phyloP scores from a whole-genome alignment of 768 basidiomycete species.

The Hemileccinum rubropunctum region DNA sequence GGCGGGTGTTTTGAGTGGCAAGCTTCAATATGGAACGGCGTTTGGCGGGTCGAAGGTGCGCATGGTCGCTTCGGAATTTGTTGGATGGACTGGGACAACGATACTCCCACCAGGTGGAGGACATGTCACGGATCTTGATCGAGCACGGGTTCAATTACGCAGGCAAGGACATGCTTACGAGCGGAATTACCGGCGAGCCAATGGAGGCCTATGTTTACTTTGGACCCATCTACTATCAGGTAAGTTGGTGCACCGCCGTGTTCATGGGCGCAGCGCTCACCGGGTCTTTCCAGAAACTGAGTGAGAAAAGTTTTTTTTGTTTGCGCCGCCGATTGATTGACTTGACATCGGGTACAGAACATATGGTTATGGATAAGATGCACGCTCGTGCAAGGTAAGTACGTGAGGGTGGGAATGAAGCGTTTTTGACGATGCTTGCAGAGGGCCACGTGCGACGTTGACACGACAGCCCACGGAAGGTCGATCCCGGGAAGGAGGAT shows the following conservation, averaged over 20 bases:
- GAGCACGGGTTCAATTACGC: conserved; percentile 96
- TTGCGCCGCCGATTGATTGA: conserved; percentile 7
- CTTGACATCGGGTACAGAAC: conserved; percentile 50
- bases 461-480: conserved; percentile 99
- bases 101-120: conserved; percentile 66
- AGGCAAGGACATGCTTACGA: conserved; percentile 99
- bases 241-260: conserved; percentile 21
- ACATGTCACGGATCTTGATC: conserved; percentile 95
- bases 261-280: too few relatives aligned
- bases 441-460: conserved; percentile 92
- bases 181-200: conserved; percentile 96
- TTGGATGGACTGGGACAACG: conserved; percentile 5
- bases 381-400: conserved; percentile 91
- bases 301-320: conserved; percentile 45
- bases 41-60: conserved; percentile 95
- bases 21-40: conserved; percentile 91
- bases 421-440: conserved; percentile 31
- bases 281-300: conserved; percentile 70
- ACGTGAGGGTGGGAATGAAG: neutral
- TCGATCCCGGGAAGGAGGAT: conserved; percentile 93
- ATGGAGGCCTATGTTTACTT: conserved; percentile 98
- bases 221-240: conserved; percentile 98
- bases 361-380: conserved; percentile 99
- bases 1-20: conserved; percentile 90
- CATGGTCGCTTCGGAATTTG: neutral